Base-by-base conservation (phyloP, 306 rosid genomes). In the Morella rubra region DNA sequence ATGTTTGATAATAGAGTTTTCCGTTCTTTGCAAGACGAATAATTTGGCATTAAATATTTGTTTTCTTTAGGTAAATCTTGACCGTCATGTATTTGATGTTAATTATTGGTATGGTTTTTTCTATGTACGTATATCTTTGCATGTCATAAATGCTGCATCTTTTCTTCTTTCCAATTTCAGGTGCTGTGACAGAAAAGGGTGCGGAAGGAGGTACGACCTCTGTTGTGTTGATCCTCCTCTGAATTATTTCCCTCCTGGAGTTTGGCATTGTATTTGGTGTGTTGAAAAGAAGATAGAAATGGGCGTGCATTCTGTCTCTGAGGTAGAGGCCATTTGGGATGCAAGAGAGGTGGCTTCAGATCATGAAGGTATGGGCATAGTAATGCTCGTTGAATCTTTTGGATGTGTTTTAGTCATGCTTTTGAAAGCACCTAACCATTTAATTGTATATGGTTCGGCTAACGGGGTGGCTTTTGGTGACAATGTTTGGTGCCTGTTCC, bases 211-310 rank as follows among this genome's bases (percentile, higher is more conserved):
- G 72, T 84, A 64, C 82, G 85, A 84, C 24, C 80, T 72, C 52
- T 42, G 81, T 56, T 84, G 87, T 77, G 15, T 84, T 76, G 69
- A 78, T 51, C 87, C 73, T 81, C 87, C 85, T 74, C 80, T 84
- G 69, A 84, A 59, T 44, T 49, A 27, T 73, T 22, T 74, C 53
- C 83, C 85, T 71, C 64, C 69, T 11, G 80, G 87, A 61, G 61
- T 77, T 71, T 84, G 87, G 87, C 73, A 84, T 32, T 84, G 87
- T 54, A 24, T 44, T 6, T 44, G 69, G 73, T 84, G 87, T 72
- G 75, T 71, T 24, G 55, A 74, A 67, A 78, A 77, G 76, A 81
- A 81, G 60, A n/a, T 84, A 44, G 53, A 77, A 52, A 50, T 71
- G 24, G 87, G 87, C 0, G 80, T 77, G 81, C 78, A 84, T 78